Base-by-base conservation (phyloP, 352 stramenopile species). In the Globisporangium rhizosaccharum region DNA sequence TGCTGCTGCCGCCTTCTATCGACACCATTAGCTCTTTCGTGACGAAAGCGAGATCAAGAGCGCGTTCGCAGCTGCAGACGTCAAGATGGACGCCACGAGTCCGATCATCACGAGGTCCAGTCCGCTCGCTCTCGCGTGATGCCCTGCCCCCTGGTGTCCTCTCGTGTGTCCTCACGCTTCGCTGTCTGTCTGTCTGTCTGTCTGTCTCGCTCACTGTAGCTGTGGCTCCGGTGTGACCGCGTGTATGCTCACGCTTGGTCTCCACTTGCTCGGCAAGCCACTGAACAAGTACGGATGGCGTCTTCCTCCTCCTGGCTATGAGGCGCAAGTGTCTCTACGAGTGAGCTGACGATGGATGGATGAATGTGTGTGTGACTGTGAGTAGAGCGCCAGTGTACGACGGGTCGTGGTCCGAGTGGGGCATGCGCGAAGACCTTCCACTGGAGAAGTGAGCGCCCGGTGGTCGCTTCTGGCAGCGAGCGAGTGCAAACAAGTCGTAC, bases 381-480 rank as follows among this genome's bases (percentile, higher is more conserved):
- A 63, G 15, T 45, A 93, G 81, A 36, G 68, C 70, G 33, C 70
- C 79, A 2, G 82, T 97, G 36, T 97, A 96, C 69, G 91, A 97
- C 54, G 91, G 90, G 11, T 94, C 82, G 44, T 97, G 87, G 87
- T 85, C 84, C 6, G 89, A 96, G 62, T 97, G 85, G 82, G 85
- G 81, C 30, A 54, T 79, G 41, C 75, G 75, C 56, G 67, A 78
- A 0, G 79, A 90, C 47, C 73, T 90, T 1, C 79, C 81, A 0
- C 51, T 90, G 30, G 73, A 77, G 37, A 82, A 52, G 3, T 60
- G n/a, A 55, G 26, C 9, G 25, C 18, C 33, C 33, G 2, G 8
- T 1, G 10, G 4, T 39, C 33, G 33, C 33, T 39, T 39, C 33
- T 39, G 7, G 10, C 11, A 12, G 33, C 8, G 33, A 39, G 33